A percentile compares a stretch with the other conserved stretches of the same genome.
Evolutionary conservation across 1,284 basidiomycete genomes (phyloP).

Genomic region (Irpex sp.): DNA sequence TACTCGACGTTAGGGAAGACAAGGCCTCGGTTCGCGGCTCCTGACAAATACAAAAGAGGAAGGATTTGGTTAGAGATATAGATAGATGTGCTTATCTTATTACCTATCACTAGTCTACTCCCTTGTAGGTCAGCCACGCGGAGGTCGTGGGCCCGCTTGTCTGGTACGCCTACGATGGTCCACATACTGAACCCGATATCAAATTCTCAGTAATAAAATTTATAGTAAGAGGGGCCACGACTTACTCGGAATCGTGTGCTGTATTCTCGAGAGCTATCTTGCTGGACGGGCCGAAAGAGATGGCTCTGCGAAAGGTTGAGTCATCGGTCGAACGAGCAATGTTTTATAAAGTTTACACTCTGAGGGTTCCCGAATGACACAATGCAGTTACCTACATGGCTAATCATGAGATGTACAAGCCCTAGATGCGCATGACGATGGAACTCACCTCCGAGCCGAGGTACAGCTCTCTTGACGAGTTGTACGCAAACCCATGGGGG

Average conservation of each 20-base stretch:
- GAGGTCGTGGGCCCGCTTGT: conserved; percentile 40
- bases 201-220: neutral
- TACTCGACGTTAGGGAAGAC: conserved; percentile 48
- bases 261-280: conserved; percentile 46
- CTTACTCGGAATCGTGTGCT: conserved; percentile 33
- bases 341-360: conserved; percentile 15
- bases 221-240: neutral
- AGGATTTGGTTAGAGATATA: neutral
- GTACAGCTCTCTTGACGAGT: conserved; percentile 15
- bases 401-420: neutral
- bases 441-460: conserved; percentile 20
- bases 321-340: too few relatives aligned
- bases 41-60: neutral
- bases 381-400: conserved; percentile 20
- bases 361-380: conserved; percentile 16
- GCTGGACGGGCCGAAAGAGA: conserved; percentile 46
- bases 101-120: conserved; percentile 53
- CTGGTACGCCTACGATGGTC: conserved; percentile 12
- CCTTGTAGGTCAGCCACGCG: conserved; percentile 50
- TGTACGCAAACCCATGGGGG: conserved; percentile 6
- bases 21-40: conserved; percentile 30
- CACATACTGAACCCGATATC: conserved; percentile 6
- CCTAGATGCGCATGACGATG: neutral
- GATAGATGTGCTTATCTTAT: neutral
- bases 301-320: conserved; percentile 34